Evolutionary conservation across 768 basidiomycete species (phyloP).

Genomic region (Lenzites betulinus): DNA sequence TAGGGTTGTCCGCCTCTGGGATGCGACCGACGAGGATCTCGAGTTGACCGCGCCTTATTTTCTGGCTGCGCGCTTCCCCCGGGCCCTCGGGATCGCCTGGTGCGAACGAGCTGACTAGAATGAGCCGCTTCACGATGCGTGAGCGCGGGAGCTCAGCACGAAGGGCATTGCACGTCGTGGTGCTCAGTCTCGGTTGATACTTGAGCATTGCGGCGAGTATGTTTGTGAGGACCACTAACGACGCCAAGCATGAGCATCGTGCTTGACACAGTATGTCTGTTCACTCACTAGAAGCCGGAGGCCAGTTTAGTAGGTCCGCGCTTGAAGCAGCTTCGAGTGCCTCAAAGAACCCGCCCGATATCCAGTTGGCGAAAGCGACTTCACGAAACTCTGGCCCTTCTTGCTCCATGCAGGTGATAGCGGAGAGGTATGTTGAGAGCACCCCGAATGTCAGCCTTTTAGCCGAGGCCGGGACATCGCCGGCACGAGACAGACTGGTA

Average conservation of each 20-base stretch:
- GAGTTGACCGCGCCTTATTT: too few relatives aligned
- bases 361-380: background rate
- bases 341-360: background rate
- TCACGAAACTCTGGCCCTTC: background rate
- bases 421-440: background rate
- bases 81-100: too few relatives aligned
- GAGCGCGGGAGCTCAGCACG: conserved; percentile 1
- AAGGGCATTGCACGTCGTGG: background rate
- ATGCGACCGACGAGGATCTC: background rate
- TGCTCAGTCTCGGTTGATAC: background rate
- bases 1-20: background rate
- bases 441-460: background rate
- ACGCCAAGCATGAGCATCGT: background rate
- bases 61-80: too few relatives aligned
- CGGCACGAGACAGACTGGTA: background rate
- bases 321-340: background rate
- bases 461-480: too few relatives aligned
- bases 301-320: background rate
- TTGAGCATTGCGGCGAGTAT: background rate
- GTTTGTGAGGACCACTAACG: background rate
- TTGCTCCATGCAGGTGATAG: background rate
- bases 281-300: background rate
- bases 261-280: too few relatives aligned
- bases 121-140: background rate
- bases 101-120: too few relatives aligned